These are phyloP conservation scores for Claviceps pusilla DNA, from an alignment of 2,329 filamentous ascomycete genomes.

Conservation along the genomic window DNA sequence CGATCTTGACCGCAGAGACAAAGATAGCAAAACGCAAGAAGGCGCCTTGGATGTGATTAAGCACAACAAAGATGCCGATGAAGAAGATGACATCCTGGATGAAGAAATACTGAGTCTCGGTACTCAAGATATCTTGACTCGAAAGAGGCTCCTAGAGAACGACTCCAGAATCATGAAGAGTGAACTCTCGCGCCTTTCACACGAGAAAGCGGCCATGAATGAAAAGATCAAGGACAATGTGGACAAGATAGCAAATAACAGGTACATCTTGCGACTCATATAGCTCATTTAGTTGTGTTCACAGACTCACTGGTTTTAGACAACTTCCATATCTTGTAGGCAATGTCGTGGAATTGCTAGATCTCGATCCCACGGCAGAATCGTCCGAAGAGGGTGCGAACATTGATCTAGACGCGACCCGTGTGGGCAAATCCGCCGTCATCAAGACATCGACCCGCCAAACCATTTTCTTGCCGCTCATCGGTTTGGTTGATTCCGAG, in stretches of 20 bases:
- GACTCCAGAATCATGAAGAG: conserved; percentile 98
- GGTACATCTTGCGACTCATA: conserved; percentile 36
- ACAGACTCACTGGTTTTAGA: conserved; percentile 28
- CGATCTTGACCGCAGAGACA: conserved; percentile 67
- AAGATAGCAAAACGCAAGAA: conserved; percentile 47
- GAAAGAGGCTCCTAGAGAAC: conserved; percentile 86
- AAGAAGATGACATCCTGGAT: conserved; percentile 72
- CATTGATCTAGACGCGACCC: conserved; percentile 91
- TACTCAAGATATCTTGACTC: conserved; percentile 86
- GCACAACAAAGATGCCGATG: conserved; percentile 38
- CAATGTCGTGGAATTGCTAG: conserved; percentile 93
- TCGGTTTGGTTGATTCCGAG: conserved; percentile 90
- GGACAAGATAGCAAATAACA: conserved; percentile 98
- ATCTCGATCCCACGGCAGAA: conserved; percentile 90
- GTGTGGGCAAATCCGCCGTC: conserved; percentile 94
- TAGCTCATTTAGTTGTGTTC: not conserved
- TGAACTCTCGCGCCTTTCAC: conserved; percentile 82
- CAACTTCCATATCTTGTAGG: conserved; percentile 97
- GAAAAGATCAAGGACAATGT: conserved; percentile 99
- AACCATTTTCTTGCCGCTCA: conserved; percentile 95
- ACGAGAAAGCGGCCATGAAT: conserved; percentile 90
- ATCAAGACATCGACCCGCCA: conserved; percentile 98
- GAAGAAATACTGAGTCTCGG: conserved; percentile 84
- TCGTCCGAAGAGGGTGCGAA: conserved; percentile 96
- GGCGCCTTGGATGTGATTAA: conserved; percentile 19